Base-by-base conservation (phyloP, 176 grass and related monocot genomes). In the Avena sativa region DNA sequence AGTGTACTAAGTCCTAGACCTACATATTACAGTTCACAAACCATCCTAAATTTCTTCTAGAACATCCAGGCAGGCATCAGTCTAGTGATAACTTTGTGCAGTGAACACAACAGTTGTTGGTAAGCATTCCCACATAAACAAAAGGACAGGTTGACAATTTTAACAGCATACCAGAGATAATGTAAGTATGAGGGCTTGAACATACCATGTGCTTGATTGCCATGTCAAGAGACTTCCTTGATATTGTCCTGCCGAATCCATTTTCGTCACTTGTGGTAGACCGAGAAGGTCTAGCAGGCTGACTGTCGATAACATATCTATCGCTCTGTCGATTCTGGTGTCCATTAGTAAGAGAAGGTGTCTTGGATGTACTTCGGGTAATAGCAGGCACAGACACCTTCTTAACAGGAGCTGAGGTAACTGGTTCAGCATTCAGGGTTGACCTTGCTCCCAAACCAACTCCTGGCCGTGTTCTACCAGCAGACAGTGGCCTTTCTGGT, bases 131-230 rank as follows among this genome's bases (percentile, higher is more conserved):
- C 55, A 15, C 9, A 17, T 44, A 82, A 57, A 30, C 38, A 15
- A 71, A 71, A 86, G 57, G 47, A 3, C 51, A 77, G 49, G 50
- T 15, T 75, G 61, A 20, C 36, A 76, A 11, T 48, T 69, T 9
- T 62, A 61, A 83, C 71, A n/a, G 8, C 16, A 61, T 44, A 16
- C 51, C 4, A 15, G 68, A 81, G 1, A 73, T 34, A 36, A 51
- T 21, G 74, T 86, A 90, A 82, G 86, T 48, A 61, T 57, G 79
- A 90, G 57, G 36, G 79, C 14, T 63, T 63, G 9, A 58, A 70
- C 89, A 83, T 99, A 99, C 97, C 94, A 99, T 99, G 73, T 99
- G 97, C 80, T 62, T 94, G 88, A 99, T 91, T 78, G 97, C 97
- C 97, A 99, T 93, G 74, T 99, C 97, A 79, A 99, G 92, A 51